Evolutionary conservation across 176 grass and related monocot species (phyloP).

Genomic region (Aechmea fasciata): DNA sequence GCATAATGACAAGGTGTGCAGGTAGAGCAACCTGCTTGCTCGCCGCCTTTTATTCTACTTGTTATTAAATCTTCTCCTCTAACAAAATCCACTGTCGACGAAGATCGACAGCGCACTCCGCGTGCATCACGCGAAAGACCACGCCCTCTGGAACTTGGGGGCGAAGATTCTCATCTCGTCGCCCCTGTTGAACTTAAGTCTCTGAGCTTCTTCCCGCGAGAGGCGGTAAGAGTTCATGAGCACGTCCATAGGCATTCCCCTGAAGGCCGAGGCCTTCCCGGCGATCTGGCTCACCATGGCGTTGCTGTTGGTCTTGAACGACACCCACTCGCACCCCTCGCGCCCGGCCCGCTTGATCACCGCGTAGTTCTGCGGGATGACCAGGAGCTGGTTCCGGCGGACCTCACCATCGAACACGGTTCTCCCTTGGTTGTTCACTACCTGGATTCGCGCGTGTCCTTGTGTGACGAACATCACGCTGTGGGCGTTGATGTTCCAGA

Average conservation of each 20-base stretch:
- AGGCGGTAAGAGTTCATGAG: slow-evolving; percentile 18
- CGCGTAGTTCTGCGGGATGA: slow-evolving; percentile 19
- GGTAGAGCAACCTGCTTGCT: too few species aligned
- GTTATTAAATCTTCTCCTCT: too few species aligned
- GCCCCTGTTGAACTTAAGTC: slow-evolving; percentile 19
- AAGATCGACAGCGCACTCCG: neutral
- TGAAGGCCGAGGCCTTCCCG: slow-evolving; percentile 18
- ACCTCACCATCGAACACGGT: slow-evolving; percentile 17
- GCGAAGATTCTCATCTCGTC: slow-evolving; percentile 18
- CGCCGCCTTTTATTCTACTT: too few species aligned
- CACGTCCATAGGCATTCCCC: slow-evolving; percentile 15
- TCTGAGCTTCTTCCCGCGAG: slow-evolving; percentile 18
- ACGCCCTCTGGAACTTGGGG: neutral
- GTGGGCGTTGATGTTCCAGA: slow-evolving; percentile 31
- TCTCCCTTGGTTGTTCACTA: slow-evolving; percentile 10
- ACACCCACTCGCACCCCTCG: slow-evolving; percentile 15
- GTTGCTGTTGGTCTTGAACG: slow-evolving; percentile 28
- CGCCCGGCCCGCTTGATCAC: slow-evolving; percentile 11
- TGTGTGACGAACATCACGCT: slow-evolving; percentile 27
- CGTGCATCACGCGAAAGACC: neutral
- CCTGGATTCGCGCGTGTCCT: slow-evolving; percentile 10
- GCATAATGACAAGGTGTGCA: too few species aligned
- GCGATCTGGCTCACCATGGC: slow-evolving; percentile 11
- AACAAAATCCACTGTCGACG: neutral
- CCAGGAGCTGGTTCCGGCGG: slow-evolving; percentile 11